Percentiles rank a stretch among this genome's conserved stretches.
phyloP scores from a whole-genome alignment of 208 protist species.

The Acanthamoeba polyphaga region DNA sequence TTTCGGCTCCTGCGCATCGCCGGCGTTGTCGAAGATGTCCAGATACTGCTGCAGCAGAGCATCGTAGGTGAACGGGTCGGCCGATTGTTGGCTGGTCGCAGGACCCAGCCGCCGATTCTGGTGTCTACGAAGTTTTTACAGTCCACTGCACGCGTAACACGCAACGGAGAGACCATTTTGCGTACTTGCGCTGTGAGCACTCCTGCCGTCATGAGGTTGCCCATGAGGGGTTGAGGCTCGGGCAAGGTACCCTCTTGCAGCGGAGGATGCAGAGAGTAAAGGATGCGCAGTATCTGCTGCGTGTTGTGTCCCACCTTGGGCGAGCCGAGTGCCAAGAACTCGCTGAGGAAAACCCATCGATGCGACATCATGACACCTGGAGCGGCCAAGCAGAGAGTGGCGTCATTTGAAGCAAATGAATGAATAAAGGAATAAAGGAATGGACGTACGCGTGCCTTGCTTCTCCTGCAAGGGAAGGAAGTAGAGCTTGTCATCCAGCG shows the following conservation, averaged over 20 bases:
- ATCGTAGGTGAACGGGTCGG: conserved; percentile 13
- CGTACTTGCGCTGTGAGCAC: background rate
- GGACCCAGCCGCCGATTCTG: conserved; percentile 23
- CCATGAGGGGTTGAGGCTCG: background rate
- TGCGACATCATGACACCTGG: conserved; percentile 14
- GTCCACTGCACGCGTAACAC: background rate
- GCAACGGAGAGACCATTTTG: too few species aligned
- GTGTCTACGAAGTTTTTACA: conserved; percentile 20
- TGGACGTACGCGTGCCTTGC: conserved; percentile 27
- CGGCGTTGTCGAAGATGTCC: background rate
- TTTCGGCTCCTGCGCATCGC: background rate
- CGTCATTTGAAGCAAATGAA: background rate
- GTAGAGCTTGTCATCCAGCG: background rate
- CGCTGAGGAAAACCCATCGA: background rate
- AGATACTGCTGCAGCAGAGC: conserved; percentile 40
- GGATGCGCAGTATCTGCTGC: conserved; percentile 24
- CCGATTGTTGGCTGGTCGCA: conserved; percentile 16
- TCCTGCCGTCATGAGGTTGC: background rate
- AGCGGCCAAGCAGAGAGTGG: background rate
- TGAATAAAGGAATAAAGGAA: background rate
- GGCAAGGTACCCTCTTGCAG: background rate
- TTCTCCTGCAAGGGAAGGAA: conserved; percentile 24
- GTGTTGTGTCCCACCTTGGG: conserved; percentile 17
- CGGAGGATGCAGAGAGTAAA: conserved; percentile 23
- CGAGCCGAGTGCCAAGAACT: background rate